Evolutionary conservation across 148 eudicot species (phyloP), one percentile per base, ranked within the genome.

Genomic region (Rhododendron kiyosumense): DNA sequence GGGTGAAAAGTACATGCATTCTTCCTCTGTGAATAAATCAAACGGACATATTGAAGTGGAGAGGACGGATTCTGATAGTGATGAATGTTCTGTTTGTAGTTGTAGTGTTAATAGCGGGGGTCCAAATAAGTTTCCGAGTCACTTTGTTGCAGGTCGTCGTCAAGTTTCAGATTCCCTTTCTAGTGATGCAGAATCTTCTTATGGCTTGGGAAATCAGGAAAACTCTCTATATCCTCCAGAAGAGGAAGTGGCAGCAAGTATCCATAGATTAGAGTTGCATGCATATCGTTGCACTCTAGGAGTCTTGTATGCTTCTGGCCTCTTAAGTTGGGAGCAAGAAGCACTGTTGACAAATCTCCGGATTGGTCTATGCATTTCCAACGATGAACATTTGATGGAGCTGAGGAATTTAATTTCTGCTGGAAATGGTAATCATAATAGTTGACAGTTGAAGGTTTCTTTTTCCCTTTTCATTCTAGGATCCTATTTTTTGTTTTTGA

Each of bases 291-390:
- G 88, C 76, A 90, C 91, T 88, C 80, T 93, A 43, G 88, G 89
- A 82, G 87, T 90, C 34, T 88, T 92, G 41, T 90, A 83, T 90
- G 93, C 92, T 46, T 91, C 90, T 85, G 94, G 94, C 49, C 91
- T 93, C 85, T 88, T 93, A 86, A 92, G 92, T 86, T 93, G 94
- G 95, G 92, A 92, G 36, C 91, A 89, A 87, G 95, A 93, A 88
- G 87, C 78, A 73, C 48, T 86, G 49, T 80, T 93, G 87, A 92
- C 94, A 59, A 87, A 91, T 86, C 92, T 93, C 49, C 92, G 92
- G 36, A 91, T 91, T 81, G 88, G 36, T 86, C 92, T 92, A 84
- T 85, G 87, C 81, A 90, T 91, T 63, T 92, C 94, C 51, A 89
- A 93, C 84, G 94, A 93, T 86, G 94, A 92, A 85, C 93, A 92